Evolutionary conservation across 2,329 filamentous ascomycete genomes (phyloP).

Genomic region (Aureobasidium sp.): DNA sequence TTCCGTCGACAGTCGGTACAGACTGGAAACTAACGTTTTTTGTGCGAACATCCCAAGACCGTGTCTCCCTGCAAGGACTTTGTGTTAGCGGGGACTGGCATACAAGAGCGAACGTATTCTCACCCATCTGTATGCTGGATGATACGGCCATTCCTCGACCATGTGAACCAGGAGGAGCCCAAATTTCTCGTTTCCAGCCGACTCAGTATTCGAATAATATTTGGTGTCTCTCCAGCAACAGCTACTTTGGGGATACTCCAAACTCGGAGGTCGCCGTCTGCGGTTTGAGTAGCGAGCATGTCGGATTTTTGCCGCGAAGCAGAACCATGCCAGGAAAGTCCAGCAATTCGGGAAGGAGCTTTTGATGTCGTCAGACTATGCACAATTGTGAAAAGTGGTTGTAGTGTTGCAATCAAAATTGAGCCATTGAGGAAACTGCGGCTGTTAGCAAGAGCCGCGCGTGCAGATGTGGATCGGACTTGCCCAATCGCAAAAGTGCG

Average conservation of each 20-base stretch:
- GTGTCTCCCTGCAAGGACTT: slow-evolving; percentile 55
- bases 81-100: background rate
- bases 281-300: slow-evolving; percentile 89
- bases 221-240: slow-evolving; percentile 61
- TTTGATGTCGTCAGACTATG: slow-evolving; percentile 83
- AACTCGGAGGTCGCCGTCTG: slow-evolving; percentile 84
- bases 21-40: slow-evolving; percentile 88
- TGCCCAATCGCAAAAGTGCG: slow-evolving; percentile 95
- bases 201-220: slow-evolving; percentile 80
- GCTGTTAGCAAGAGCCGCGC: background rate
- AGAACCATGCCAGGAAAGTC: slow-evolving; percentile 89
- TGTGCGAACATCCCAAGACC: slow-evolving; percentile 96
- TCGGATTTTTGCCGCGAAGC: slow-evolving; percentile 94
- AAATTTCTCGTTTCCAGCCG: slow-evolving; percentile 62
- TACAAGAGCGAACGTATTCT: slow-evolving; percentile 26
- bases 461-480: slow-evolving; percentile 13
- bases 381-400: slow-evolving; percentile 86
- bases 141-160: slow-evolving; percentile 96
- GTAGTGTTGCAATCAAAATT: slow-evolving; percentile 77
- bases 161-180: slow-evolving; percentile 90
- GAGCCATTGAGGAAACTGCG: slow-evolving; percentile 88
- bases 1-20: slow-evolving; percentile 74
- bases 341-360: slow-evolving; percentile 77
- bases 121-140: slow-evolving; percentile 88
- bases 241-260: slow-evolving; percentile 90